These are phyloP conservation scores for Chromera velia DNA, from an alignment of 73 alveolate species.

Conservation along the genomic window DNA sequence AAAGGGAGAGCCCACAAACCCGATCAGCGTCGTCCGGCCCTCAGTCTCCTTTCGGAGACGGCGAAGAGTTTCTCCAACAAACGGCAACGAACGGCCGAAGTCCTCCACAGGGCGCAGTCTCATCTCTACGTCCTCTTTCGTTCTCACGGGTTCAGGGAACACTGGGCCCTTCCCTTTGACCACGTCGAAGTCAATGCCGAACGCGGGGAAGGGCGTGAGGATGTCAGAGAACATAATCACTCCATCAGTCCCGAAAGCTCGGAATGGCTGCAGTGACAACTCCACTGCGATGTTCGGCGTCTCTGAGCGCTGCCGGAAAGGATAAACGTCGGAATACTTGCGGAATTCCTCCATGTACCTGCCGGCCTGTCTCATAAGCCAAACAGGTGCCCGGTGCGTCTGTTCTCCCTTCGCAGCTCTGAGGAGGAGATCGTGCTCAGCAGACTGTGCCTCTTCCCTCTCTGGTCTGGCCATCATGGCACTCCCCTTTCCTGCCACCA, in stretches of 20 bases:
- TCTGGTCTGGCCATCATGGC: not conserved
- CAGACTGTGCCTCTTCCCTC: not conserved
- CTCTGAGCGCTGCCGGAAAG: constrained; percentile 35
- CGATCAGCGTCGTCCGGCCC: not conserved
- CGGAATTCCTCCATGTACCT: constrained; percentile 21
- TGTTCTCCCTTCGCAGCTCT: constrained; percentile 36
- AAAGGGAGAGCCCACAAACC: constrained; percentile 37
- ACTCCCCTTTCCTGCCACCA: too few relatives aligned
- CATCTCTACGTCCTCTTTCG: not conserved
- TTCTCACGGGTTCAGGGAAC: not conserved
- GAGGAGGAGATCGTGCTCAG: constrained; percentile 15
- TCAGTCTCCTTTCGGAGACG: not conserved
- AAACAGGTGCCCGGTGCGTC: constrained; percentile 46
- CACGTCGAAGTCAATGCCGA: constrained; percentile 37
- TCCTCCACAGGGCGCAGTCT: not conserved
- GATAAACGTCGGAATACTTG: not conserved
- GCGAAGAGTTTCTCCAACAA: not conserved
- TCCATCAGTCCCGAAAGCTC: constrained; percentile 39
- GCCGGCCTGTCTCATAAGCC: constrained; percentile 50
- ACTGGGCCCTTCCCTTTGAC: constrained; percentile 30
- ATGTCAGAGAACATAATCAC: constrained; percentile 43
- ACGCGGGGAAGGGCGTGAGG: constrained; percentile 38
- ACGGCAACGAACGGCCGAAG: not conserved
- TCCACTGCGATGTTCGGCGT: constrained; percentile 44
- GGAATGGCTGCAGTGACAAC: constrained; percentile 19